Base-by-base conservation (phyloP, 768 basidiomycete genomes). In the Pisolithus marmoratus region DNA sequence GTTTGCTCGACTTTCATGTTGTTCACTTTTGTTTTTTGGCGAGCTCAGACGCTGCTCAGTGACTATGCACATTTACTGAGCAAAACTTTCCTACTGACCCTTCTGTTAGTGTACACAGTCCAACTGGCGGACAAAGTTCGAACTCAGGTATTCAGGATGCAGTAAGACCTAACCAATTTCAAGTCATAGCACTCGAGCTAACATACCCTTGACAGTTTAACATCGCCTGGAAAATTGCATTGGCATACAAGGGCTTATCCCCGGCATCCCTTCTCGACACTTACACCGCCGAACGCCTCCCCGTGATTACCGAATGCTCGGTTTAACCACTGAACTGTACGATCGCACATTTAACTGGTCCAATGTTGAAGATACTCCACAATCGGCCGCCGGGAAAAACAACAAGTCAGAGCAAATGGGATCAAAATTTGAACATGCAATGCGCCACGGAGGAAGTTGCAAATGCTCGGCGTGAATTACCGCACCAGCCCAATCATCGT, bases 261-360 rank as follows among this genome's bases (percentile, higher is more conserved):
- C 60, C 68, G 4, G 54, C 48, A 0, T 52, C 65, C 8, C 64
- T 79, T 11, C 72, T 79, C 3, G 62, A 70, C 26, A 66, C 72
- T 0, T 79, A 78, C 50, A 63, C 60, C n/a, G 45, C 63, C 14
- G 78, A 79, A 55, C 74, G 78, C 14, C 55, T 78, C 31, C 75
- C 72, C 1, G 71, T 79, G 29, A 72, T 78, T 45, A 68, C 70
- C 0, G 68, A 72, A 76, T 77, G 74, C 70, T 80, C 23, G 52
- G 72, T 43, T 54, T 66, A 26, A 72, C 75, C 23, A 71, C 71
- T n/a, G 51, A 46, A 2, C 52, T 72, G 3, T 49, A 34, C 34
- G 12, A 34, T 5, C 34, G 11, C 34, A 34, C 12, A 12, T 34
- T 34, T 14, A 15, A 34, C 34, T 5, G 15, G 34, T 14, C 14